Percentiles rank a stretch among this genome's conserved stretches.
phyloP scores from a whole-genome alignment of 352 stramenopile species.

The Phytophthora europaea region DNA sequence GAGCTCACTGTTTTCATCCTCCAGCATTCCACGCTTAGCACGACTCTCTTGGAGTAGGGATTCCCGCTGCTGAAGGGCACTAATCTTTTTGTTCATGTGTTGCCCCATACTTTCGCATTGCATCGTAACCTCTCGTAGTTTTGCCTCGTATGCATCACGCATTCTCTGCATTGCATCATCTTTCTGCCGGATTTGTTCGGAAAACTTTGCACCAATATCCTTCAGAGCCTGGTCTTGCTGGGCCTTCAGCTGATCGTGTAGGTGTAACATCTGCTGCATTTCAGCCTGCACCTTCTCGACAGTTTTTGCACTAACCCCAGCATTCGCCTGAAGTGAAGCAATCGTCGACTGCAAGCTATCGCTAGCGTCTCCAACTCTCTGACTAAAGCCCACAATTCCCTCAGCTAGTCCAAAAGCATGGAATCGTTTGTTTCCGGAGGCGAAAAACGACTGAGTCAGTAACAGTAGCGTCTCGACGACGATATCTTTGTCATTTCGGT shows the following conservation, averaged over 20 bases:
- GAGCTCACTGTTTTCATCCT: conserved; percentile 83
- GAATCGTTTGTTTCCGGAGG: conserved; percentile 71
- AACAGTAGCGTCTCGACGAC: conserved; percentile 74
- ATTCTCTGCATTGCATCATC: conserved; percentile 68
- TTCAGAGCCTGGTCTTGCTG: conserved; percentile 79
- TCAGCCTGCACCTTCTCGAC: conserved; percentile 69
- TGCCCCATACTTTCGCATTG: conserved; percentile 80
- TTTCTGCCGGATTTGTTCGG: conserved; percentile 77
- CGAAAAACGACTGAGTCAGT: conserved; percentile 57
- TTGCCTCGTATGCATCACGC: conserved; percentile 69
- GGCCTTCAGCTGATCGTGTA: conserved; percentile 64
- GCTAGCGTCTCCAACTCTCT: conserved; percentile 58
- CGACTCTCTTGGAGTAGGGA: conserved; percentile 75
- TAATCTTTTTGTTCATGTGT: conserved; percentile 84
- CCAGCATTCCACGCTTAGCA: conserved; percentile 57
- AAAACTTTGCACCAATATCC: conserved; percentile 62
- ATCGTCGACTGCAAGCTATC: conserved; percentile 73
- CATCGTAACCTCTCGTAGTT: conserved; percentile 65
- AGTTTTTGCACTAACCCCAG: conserved; percentile 51
- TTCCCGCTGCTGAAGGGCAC: conserved; percentile 72
- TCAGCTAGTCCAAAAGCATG: conserved; percentile 70
- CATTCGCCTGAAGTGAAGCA: conserved; percentile 55
- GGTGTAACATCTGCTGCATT: conserved; percentile 64
- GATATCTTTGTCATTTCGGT: conserved; percentile 69
- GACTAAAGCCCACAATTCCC: conserved; percentile 63